A percentile compares a stretch with the other conserved stretches of the same genome.
Conservation (phyloP, 2,329 filamentous ascomycete species). For the Microcyclospora tardicrescens region DNA sequence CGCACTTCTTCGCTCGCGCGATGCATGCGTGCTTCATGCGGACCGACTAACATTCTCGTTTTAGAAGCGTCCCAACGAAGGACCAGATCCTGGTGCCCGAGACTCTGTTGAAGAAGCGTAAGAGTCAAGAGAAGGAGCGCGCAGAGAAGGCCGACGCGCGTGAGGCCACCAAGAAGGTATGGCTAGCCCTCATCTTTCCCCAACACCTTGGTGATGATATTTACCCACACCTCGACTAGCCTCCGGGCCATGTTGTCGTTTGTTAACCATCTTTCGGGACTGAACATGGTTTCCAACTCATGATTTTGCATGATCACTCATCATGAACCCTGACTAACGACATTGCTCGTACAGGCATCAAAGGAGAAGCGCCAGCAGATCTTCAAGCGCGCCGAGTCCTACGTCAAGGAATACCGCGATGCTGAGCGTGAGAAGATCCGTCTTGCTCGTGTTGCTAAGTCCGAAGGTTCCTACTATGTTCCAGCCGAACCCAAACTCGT, state of each 20-base stretch:
- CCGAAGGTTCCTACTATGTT: constrained; percentile 86
- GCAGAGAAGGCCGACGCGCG: constrained; percentile 55
- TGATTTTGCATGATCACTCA: constrained; percentile 1
- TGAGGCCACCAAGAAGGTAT: constrained; percentile 68
- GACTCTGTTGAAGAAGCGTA: constrained; percentile 99
- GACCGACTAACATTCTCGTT: constrained; percentile 49
- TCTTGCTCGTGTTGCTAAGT: constrained; percentile 76
- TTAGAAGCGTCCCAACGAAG: constrained; percentile 79
- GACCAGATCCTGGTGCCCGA: constrained; percentile 96
- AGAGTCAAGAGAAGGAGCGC: constrained; percentile 98
- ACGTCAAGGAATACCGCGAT: constrained; percentile 99
- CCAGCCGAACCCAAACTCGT: constrained; percentile 90
- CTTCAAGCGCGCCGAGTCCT: constrained; percentile 99
- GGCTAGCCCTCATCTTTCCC: constrained; percentile 27
- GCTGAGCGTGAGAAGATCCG: constrained; percentile 97
- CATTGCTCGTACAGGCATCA: constrained; percentile 54
- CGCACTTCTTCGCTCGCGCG: constrained; percentile 74
- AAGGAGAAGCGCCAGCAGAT: constrained; percentile 98
- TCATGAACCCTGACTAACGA: constrained; percentile 18
- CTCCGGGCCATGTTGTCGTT: constrained; percentile 83
- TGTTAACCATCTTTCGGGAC: constrained; percentile 99
- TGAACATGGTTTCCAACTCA: constrained; percentile 41
- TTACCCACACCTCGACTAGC: constrained; percentile 82
- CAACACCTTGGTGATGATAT: constrained; percentile 63
- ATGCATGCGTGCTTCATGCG: constrained; percentile 52